Percentiles rank a stretch among this genome's conserved stretches.
phyloP scores from a whole-genome alignment of 1,139 yeast genomes.

The Pichia sp. region DNA sequence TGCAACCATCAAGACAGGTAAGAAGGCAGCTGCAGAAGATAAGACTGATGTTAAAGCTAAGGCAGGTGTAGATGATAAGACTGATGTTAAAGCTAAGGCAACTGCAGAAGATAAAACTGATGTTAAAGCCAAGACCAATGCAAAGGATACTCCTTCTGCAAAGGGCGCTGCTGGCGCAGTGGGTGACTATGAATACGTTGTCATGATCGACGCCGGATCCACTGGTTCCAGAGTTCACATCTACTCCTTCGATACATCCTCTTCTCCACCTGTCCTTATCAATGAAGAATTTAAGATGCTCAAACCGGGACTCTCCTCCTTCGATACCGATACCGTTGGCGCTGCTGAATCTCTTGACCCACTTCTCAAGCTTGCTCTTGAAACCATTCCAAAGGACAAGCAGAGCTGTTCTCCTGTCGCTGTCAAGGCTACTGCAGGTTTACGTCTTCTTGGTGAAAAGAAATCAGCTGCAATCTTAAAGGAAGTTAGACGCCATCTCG shows the following conservation, averaged over 20 bases:
- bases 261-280: slow-evolving; percentile 70
- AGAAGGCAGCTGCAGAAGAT: neutral
- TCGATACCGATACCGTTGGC: slow-evolving; percentile 67
- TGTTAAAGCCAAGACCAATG: neutral
- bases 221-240: slow-evolving; percentile 95
- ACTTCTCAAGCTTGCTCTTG: slow-evolving; percentile 64
- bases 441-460: slow-evolving; percentile 74
- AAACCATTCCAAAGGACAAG: slow-evolving; percentile 63
- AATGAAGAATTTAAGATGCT: slow-evolving; percentile 81
- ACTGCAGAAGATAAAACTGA: neutral
- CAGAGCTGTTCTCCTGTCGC: slow-evolving; percentile 87
- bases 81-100: slow-evolving; percentile 4
- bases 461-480: slow-evolving; percentile 62
- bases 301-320: slow-evolving; percentile 87
- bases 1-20: neutral
- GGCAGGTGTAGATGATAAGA: slow-evolving; percentile 10
- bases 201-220: slow-evolving; percentile 96
- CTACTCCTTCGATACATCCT: slow-evolving; percentile 82
- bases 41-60: slow-evolving; percentile 10
- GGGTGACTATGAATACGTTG: slow-evolving; percentile 44
- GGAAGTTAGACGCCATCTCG: slow-evolving; percentile 71
- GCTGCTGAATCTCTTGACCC: slow-evolving; percentile 89
- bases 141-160: neutral
- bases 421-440: slow-evolving; percentile 97
- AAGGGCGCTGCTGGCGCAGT: slow-evolving; percentile 10